Conservation (phyloP, 108 stramenopile species). For the Skeletonema costatum region DNA sequence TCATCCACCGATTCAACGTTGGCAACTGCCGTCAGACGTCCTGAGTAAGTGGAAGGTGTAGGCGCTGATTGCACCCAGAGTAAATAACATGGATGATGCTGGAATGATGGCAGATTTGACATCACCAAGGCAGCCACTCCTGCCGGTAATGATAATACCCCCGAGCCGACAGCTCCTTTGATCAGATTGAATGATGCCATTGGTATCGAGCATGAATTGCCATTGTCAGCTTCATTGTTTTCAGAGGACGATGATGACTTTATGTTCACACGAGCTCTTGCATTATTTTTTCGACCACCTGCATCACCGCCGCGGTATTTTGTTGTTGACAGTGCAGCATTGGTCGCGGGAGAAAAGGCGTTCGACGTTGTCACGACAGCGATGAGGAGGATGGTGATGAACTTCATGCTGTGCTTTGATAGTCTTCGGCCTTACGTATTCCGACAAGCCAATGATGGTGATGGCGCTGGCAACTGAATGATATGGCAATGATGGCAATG, state of each 20-base stretch:
- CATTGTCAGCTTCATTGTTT: not conserved
- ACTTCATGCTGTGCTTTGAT: not conserved
- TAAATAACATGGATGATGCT: constrained; percentile 58
- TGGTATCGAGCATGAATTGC: constrained; percentile 21
- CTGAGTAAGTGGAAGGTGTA: constrained; percentile 88
- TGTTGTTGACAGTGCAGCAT: not conserved
- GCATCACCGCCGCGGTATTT: not conserved
- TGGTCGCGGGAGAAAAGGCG: not conserved
- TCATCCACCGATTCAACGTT: not conserved
- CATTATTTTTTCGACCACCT: not conserved
- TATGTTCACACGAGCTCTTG: not conserved
- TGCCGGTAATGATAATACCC: constrained; percentile 81
- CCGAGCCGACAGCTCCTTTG: constrained; percentile 89
- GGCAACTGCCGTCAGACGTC: constrained; percentile 53
- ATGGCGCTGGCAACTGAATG: too few species aligned
- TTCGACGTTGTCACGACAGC: not conserved
- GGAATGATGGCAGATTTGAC: constrained; percentile 53
- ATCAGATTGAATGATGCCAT: constrained; percentile 84
- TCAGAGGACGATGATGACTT: not conserved
- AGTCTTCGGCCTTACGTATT: too few species aligned
- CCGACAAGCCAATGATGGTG: too few species aligned
- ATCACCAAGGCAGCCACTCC: constrained; percentile 77
- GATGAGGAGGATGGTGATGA: not conserved
- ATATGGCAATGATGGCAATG: too few species aligned
- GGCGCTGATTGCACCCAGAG: constrained; percentile 78